Conservation (phyloP, 1,284 basidiomycete species). For the Stereum hirsutum region DNA sequence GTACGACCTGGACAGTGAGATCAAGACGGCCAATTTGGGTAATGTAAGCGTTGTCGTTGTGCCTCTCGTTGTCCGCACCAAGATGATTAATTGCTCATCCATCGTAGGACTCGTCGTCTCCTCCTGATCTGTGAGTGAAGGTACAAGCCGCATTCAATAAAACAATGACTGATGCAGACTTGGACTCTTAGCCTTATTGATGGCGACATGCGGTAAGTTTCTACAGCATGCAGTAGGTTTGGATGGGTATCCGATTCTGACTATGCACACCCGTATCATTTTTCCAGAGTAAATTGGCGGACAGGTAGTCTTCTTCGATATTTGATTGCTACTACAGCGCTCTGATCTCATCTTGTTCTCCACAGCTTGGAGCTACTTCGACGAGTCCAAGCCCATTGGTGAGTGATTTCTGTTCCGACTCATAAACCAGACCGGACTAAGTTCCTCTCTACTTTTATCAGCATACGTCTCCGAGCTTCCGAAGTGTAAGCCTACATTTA, state of each 20-base stretch:
- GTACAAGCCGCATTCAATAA: not conserved
- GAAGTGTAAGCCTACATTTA: conserved; percentile 18
- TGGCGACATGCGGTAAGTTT: conserved; percentile 34
- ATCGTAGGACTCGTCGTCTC: conserved; percentile 46
- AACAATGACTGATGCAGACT: not conserved
- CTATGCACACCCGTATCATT: too few species aligned
- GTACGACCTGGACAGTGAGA: conserved; percentile 50
- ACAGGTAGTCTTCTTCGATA: too few species aligned
- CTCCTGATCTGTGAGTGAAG: conserved; percentile 41
- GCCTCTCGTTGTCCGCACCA: not conserved
- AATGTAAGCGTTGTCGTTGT: conserved; percentile 27
- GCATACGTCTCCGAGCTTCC: conserved; percentile 25
- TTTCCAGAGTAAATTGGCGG: too few species aligned
- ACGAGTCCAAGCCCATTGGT: conserved; percentile 18
- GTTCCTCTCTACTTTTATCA: conserved; percentile 6
- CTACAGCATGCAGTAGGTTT: too few species aligned
- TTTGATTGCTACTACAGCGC: too few species aligned
- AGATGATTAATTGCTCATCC: not conserved
- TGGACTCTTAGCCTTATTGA: conserved; percentile 30
- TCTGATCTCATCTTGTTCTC: too few species aligned
- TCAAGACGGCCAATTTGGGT: conserved; percentile 52
- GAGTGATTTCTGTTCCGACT: not conserved
- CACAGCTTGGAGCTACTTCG: conserved; percentile 20
- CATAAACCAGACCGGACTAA: conserved; percentile 1
- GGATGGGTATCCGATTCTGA: too few species aligned